These are phyloP conservation scores for Ceratocystis cacaofunesta DNA, from an alignment of 2,329 filamentous ascomycete species.

Conservation along the genomic window DNA sequence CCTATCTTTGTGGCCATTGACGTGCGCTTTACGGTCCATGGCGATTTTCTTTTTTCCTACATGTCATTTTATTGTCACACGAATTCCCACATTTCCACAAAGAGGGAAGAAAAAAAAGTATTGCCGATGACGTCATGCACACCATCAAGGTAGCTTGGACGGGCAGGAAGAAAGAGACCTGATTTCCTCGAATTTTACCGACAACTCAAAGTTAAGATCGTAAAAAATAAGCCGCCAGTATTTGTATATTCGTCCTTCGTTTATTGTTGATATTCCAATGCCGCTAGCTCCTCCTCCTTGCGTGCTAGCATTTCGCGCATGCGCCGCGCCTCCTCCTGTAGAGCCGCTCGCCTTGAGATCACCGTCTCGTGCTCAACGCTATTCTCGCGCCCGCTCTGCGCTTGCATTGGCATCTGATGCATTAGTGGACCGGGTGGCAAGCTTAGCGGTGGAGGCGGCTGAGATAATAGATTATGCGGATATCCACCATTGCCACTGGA, in stretches of 20 bases:
- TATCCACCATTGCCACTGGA: neutral
- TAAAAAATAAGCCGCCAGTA: neutral
- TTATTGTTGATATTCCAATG: conserved; percentile 20
- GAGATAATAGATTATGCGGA: neutral
- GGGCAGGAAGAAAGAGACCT: neutral
- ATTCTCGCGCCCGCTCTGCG: conserved; percentile 3
- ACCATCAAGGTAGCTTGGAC: neutral
- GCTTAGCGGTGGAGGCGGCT: conserved; percentile 6
- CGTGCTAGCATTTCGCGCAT: conserved; percentile 60
- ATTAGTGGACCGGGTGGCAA: neutral
- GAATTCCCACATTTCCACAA: neutral
- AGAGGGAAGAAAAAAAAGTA: no score
- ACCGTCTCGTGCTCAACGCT: conserved; percentile 18
- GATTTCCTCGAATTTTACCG: no score
- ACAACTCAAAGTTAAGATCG: neutral
- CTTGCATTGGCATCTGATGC: neutral
- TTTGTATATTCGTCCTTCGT: conserved; percentile 13
- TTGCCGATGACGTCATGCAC: neutral
- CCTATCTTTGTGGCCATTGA: neutral
- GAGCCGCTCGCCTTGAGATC: conserved; percentile 45
- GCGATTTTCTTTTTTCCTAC: neutral
- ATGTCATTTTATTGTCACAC: neutral
- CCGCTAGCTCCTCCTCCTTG: conserved; percentile 59
- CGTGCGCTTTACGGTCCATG: no score
- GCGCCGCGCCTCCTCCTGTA: conserved; percentile 58